These are phyloP conservation scores for Talaromyces sp. DNA, from an alignment of 2,329 filamentous ascomycete genomes.

Conservation along the genomic window DNA sequence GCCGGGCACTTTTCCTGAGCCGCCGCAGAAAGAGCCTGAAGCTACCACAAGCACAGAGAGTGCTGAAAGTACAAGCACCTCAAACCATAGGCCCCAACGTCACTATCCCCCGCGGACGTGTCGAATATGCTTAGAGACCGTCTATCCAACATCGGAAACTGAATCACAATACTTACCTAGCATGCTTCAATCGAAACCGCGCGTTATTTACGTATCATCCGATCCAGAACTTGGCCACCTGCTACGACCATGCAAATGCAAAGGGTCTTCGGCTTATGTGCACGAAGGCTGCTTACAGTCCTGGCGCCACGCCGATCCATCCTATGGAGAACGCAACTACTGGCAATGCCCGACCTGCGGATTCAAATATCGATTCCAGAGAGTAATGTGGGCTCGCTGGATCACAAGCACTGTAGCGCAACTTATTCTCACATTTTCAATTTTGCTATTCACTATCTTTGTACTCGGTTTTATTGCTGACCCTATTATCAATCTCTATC, in stretches of 20 bases:
- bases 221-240: slow-evolving; percentile 72
- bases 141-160: slow-evolving; percentile 59
- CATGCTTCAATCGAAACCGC: slow-evolving; percentile 55
- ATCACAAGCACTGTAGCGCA: slow-evolving; percentile 66
- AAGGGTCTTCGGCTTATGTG: slow-evolving; percentile 87
- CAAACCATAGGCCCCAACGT: slow-evolving; percentile 30
- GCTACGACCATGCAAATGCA: slow-evolving; percentile 88
- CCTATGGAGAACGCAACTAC: slow-evolving; percentile 64
- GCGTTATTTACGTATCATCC: slow-evolving; percentile 69
- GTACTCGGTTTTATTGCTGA: slow-evolving; percentile 87
- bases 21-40: slow-evolving; percentile 13
- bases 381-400: slow-evolving; percentile 71
- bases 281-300: slow-evolving; percentile 84
- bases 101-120: slow-evolving; percentile 73
- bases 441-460: slow-evolving; percentile 72
- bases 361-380: slow-evolving; percentile 75
- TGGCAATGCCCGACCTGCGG: slow-evolving; percentile 86
- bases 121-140: slow-evolving; percentile 80
- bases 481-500: slow-evolving; percentile 83
- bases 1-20: slow-evolving; percentile 6
- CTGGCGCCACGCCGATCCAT: slow-evolving; percentile 74
- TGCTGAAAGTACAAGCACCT: slow-evolving; percentile 20
- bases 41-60: slow-evolving; percentile 18
- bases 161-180: slow-evolving; percentile 54
- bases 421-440: slow-evolving; percentile 64